phyloP scores from a whole-genome alignment of 73 alveolate species.

The Paramecium primaurelia region DNA sequence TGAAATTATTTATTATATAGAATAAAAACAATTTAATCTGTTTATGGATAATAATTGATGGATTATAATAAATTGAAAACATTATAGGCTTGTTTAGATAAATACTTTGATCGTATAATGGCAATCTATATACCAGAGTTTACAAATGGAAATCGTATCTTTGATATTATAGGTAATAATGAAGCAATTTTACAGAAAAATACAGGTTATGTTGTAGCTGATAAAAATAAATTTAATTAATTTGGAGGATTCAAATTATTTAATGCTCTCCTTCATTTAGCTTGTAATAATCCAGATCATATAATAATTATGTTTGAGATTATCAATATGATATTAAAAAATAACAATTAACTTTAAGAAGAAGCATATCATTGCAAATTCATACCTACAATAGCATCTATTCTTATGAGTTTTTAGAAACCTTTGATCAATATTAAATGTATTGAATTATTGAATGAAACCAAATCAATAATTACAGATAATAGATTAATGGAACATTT shows the following conservation, averaged over 20 bases:
- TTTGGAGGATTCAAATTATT: slow-evolving; percentile 23
- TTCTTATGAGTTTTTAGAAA: background rate
- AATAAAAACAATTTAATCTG: background rate
- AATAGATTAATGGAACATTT: background rate
- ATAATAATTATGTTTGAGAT: background rate
- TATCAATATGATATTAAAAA: background rate
- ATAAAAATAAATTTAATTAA: background rate
- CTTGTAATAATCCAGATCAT: background rate
- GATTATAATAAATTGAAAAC: background rate
- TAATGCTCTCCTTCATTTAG: background rate
- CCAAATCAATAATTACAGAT: background rate
- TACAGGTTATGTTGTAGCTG: background rate
- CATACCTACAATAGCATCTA: background rate
- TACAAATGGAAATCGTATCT: background rate
- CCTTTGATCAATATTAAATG: background rate
- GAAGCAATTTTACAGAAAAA: background rate
- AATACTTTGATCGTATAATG: background rate
- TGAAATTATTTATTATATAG: background rate
- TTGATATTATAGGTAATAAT: background rate
- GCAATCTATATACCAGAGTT: background rate
- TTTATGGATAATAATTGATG: background rate
- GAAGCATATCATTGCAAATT: background rate
- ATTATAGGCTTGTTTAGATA: background rate
- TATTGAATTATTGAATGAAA: background rate
- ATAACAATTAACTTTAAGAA: background rate